Evolutionary conservation across 2,329 filamentous ascomycete species (phyloP).

Genomic region (Leptosphaerulina australis): DNA sequence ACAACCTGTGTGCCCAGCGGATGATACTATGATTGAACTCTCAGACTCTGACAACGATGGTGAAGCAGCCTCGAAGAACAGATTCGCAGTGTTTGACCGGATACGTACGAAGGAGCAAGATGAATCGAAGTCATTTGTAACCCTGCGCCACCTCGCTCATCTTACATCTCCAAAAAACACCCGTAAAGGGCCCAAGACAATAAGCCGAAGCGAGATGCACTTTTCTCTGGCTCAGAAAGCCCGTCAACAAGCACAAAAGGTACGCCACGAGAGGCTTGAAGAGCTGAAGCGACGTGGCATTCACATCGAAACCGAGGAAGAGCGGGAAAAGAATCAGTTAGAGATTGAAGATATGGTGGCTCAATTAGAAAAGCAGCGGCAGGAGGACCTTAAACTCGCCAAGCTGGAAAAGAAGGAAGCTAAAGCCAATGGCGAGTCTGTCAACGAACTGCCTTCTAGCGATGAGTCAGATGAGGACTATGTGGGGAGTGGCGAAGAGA

Average conservation of each 20-base stretch:
- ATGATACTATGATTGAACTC: slow-evolving; percentile 37
- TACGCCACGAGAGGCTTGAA: slow-evolving; percentile 77
- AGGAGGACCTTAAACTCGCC: slow-evolving; percentile 79
- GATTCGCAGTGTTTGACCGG: slow-evolving; percentile 68
- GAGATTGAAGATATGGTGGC: slow-evolving; percentile 78
- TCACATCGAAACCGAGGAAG: slow-evolving; percentile 81
- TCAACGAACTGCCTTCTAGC: slow-evolving; percentile 54
- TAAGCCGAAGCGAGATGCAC: slow-evolving; percentile 74
- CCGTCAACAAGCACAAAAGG: slow-evolving; percentile 76
- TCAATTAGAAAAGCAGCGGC: slow-evolving; percentile 76
- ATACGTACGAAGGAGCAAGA: slow-evolving; percentile 67
- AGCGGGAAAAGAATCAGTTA: slow-evolving; percentile 79
- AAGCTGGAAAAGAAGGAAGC: slow-evolving; percentile 75
- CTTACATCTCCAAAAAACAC: slow-evolving; percentile 65
- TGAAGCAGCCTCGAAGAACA: slow-evolving; percentile 56
- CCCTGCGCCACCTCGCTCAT: slow-evolving; percentile 75
- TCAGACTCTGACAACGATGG: slow-evolving; percentile 67
- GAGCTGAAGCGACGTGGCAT: slow-evolving; percentile 80
- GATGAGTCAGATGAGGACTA: slow-evolving; percentile 63
- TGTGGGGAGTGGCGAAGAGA: slow-evolving; percentile 54
- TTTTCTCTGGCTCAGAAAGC: slow-evolving; percentile 71
- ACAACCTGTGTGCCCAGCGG: slow-evolving; percentile 6
- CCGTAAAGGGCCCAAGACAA: slow-evolving; percentile 56
- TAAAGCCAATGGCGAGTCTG: slow-evolving; percentile 63
- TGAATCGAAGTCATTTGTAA: slow-evolving; percentile 68